Evolutionary conservation across 768 basidiomycete genomes (phyloP).

Genomic region (Lentinula detonsa): DNA sequence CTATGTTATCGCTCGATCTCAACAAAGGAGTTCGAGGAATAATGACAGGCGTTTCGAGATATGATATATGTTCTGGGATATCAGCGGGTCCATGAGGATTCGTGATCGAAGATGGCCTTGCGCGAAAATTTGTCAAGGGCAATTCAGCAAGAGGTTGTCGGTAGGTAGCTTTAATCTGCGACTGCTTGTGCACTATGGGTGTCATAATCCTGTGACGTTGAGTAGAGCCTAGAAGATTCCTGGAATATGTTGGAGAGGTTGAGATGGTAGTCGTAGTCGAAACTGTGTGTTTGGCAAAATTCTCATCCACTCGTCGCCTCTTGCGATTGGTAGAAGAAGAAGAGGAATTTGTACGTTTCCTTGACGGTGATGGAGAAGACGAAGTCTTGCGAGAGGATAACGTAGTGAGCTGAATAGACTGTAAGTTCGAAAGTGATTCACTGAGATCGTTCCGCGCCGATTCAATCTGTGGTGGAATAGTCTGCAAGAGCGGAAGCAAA

Average conservation of each 20-base stretch:
- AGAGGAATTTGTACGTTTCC: not conserved
- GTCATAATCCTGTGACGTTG: not conserved
- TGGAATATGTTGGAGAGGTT: not conserved
- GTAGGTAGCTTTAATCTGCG: not conserved
- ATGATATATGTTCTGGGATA: not conserved
- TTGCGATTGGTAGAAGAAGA: not conserved
- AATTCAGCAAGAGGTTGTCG: slow-evolving; percentile 2
- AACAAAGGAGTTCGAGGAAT: not conserved
- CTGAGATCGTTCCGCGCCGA: slow-evolving; percentile 26
- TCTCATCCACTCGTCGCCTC: not conserved
- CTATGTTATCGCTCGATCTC: not conserved
- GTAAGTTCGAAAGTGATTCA: slow-evolving; percentile 18
- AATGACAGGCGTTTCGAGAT: not conserved
- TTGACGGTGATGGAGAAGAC: not conserved
- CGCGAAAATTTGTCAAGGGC: not conserved
- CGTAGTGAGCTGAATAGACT: not conserved
- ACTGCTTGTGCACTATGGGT: not conserved
- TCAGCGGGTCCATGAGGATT: not conserved
- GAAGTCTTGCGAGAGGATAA: not conserved
- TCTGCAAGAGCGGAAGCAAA: slow-evolving; percentile 54
- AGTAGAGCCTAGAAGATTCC: not conserved
- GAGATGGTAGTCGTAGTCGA: not conserved
- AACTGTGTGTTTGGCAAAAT: not conserved
- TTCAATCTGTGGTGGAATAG: slow-evolving; percentile 53
- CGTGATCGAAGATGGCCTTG: not conserved